phyloP scores from a whole-genome alignment of 352 stramenopile genomes.

The Thalassiosira mediterranea region DNA sequence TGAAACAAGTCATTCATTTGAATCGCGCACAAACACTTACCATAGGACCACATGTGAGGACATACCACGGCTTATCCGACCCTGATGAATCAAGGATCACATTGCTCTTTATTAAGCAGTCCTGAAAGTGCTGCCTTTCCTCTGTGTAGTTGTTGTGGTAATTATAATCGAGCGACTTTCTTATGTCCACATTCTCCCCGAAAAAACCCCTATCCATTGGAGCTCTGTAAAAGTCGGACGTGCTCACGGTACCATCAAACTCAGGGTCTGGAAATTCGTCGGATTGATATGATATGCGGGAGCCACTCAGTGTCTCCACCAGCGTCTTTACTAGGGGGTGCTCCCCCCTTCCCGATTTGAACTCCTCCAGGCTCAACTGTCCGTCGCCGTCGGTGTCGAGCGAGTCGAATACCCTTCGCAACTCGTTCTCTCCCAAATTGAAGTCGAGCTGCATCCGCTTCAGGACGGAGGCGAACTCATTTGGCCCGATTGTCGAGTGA shows the following conservation, averaged over 20 bases:
- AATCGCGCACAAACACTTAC: no score
- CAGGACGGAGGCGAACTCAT: conserved; percentile 22
- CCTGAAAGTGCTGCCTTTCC: conserved; percentile 43
- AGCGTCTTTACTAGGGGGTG: conserved; percentile 20
- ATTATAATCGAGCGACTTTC: conserved; percentile 23
- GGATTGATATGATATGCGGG: not conserved
- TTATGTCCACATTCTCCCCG: conserved; percentile 27
- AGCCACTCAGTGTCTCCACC: conserved; percentile 18
- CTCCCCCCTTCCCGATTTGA: conserved; percentile 8
- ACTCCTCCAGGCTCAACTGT: conserved; percentile 28
- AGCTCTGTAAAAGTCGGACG: conserved; percentile 28
- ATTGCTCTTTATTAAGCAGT: conserved; percentile 31
- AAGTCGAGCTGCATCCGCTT: conserved; percentile 22
- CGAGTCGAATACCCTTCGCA: conserved; percentile 17
- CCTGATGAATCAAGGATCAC: conserved; percentile 14
- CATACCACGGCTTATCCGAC: conserved; percentile 36
- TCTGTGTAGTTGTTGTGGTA: conserved; percentile 48
- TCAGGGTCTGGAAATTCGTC: conserved; percentile 7
- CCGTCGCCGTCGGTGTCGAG: conserved; percentile 21
- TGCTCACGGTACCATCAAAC: conserved; percentile 24
- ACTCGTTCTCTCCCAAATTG: conserved; percentile 23
- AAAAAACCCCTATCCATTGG: conserved; percentile 26
- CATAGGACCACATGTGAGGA: conserved; percentile 54
- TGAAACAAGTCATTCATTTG: no score
- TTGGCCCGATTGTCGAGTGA: conserved; percentile 3